These are phyloP conservation scores for Pseudocercospora crystallina DNA, from an alignment of 2,329 filamentous ascomycete genomes.

Conservation along the genomic window DNA sequence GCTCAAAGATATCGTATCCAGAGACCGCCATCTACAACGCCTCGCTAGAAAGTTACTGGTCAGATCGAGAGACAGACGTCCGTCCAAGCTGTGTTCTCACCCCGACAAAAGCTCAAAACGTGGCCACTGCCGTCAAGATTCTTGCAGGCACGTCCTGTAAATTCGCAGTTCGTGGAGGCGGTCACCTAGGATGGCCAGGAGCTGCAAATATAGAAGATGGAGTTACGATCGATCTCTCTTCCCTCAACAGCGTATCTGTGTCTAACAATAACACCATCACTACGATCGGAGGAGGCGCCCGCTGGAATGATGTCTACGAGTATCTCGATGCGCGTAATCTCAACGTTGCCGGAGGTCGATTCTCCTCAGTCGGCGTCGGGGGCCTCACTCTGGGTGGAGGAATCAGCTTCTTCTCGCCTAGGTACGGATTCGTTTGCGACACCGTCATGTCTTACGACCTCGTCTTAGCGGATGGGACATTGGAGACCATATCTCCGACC, in stretches of 20 bases:
- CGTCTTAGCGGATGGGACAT: slow-evolving; percentile 19
- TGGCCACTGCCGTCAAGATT: slow-evolving; percentile 11
- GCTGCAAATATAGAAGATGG: slow-evolving; percentile 27
- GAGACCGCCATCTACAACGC: background rate
- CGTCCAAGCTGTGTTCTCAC: background rate
- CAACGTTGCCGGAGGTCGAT: slow-evolving; percentile 21
- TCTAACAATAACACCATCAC: slow-evolving; percentile 7
- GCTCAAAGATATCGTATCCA: background rate
- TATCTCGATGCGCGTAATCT: slow-evolving; percentile 17
- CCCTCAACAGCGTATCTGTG: slow-evolving; percentile 18
- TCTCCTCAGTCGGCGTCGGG: slow-evolving; percentile 28
- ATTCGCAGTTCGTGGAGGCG: slow-evolving; percentile 30
- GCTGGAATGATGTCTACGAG: slow-evolving; percentile 19
- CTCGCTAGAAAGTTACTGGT: background rate
- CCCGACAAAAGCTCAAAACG: slow-evolving; percentile 14
- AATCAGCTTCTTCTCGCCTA: slow-evolving; percentile 45
- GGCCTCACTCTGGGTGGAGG: slow-evolving; percentile 22
- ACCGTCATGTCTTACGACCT: slow-evolving; percentile 25
- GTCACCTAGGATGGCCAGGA: slow-evolving; percentile 22
- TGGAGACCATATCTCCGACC: slow-evolving; percentile 15
- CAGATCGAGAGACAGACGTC: background rate
- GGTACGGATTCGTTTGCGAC: slow-evolving; percentile 50
- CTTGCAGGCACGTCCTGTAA: slow-evolving; percentile 17
- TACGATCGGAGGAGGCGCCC: slow-evolving; percentile 14
- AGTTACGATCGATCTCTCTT: slow-evolving; percentile 24